These are phyloP conservation scores for Saccharum hybrid DNA, from an alignment of 202 grass and related monocot species.

Conservation along the genomic window DNA sequence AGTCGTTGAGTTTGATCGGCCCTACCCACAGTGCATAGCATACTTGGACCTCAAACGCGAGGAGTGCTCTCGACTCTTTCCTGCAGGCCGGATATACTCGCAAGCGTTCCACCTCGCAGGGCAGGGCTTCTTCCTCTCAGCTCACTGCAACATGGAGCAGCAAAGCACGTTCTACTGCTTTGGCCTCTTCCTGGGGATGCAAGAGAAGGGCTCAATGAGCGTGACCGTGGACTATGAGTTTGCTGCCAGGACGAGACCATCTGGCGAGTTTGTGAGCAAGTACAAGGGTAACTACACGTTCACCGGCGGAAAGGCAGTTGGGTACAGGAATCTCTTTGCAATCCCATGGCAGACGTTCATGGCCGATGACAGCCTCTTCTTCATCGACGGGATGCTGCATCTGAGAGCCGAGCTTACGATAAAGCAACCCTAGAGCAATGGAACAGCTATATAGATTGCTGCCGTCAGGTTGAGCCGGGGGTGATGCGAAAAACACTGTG, in stretches of 20 bases:
- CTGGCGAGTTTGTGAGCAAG: slow-evolving; percentile 91
- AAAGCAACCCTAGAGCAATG: slow-evolving; percentile 59
- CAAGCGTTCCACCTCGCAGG: slow-evolving; percentile 90
- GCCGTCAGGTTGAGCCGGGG: neutral
- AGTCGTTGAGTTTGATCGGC: slow-evolving; percentile 83
- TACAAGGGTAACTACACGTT: slow-evolving; percentile 98
- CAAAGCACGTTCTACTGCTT: slow-evolving; percentile 89
- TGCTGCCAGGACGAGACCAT: slow-evolving; percentile 73
- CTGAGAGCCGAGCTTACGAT: slow-evolving; percentile 93
- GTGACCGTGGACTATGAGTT: slow-evolving; percentile 97
- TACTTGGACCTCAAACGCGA: slow-evolving; percentile 93
- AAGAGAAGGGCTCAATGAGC: slow-evolving; percentile 91
- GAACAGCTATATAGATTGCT: neutral
- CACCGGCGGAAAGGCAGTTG: slow-evolving; percentile 93
- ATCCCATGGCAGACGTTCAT: slow-evolving; percentile 84
- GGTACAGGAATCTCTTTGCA: slow-evolving; percentile 90
- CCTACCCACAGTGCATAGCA: slow-evolving; percentile 90
- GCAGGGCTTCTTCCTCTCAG: slow-evolving; percentile 95
- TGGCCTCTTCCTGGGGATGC: slow-evolving; percentile 97
- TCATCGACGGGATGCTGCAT: slow-evolving; percentile 80
- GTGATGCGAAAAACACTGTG: slow-evolving; percentile 1
- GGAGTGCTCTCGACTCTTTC: slow-evolving; percentile 78
- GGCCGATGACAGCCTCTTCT: slow-evolving; percentile 89
- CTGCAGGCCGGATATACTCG: slow-evolving; percentile 85
- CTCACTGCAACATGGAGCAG: slow-evolving; percentile 96